Percentiles rank a stretch among this genome's conserved stretches.
Evolutionary conservation across 441 rosid genomes (phyloP).

Genomic region (Populus hybrid): DNA sequence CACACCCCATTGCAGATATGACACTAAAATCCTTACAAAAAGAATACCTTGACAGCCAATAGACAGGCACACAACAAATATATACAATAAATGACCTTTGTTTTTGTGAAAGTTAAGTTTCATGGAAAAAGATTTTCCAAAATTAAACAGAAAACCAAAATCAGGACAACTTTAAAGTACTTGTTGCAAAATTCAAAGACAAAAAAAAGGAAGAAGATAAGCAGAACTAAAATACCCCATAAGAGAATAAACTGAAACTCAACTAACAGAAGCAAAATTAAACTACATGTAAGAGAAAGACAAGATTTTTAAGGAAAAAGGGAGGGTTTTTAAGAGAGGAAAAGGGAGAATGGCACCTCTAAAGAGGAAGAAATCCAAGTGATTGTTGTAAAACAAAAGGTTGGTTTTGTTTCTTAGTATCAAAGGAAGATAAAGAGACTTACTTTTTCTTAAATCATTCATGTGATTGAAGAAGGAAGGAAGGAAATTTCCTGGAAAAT

Average conservation of each 20-base stretch:
- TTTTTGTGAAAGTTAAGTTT: background rate
- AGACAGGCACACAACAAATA: background rate
- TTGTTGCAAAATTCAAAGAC: background rate
- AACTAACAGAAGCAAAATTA: background rate
- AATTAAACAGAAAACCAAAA: background rate
- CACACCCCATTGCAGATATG: background rate
- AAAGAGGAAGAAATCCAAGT: background rate
- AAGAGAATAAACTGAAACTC: background rate
- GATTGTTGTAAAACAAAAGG: background rate
- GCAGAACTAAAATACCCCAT: background rate
- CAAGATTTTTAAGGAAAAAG: background rate
- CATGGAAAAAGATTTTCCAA: background rate
- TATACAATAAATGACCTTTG: background rate
- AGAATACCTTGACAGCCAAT: background rate
- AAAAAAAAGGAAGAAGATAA: background rate
- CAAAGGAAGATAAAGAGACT: background rate
- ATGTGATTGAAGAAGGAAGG: constrained; percentile 4
- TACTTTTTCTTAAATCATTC: background rate
- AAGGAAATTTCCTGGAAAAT: constrained; percentile 37
- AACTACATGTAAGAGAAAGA: background rate
- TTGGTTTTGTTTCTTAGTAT: background rate
- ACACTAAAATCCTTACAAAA: background rate
- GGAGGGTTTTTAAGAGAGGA: background rate
- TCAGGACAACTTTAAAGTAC: background rate
- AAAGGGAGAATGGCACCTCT: background rate